Conservation (phyloP, 129 eudicot species). For the Saposhnikovia divaricata region DNA sequence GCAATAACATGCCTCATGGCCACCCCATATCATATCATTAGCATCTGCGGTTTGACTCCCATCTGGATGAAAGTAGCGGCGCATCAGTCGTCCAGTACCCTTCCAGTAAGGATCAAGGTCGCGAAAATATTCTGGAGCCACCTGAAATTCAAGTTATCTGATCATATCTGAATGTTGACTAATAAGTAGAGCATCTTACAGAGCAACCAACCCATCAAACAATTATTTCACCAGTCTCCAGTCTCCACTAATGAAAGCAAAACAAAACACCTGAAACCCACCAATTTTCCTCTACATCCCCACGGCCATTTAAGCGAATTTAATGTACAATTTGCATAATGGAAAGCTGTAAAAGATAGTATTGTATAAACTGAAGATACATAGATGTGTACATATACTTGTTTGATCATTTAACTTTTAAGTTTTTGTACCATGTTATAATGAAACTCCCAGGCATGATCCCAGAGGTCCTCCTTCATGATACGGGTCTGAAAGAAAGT, state of each 20-base stretch:
- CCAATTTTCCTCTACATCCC: neutral
- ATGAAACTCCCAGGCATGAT: slow-evolving; percentile 83
- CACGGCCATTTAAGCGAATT: too few relatives aligned
- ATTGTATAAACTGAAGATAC: neutral
- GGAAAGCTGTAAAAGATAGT: neutral
- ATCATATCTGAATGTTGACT: neutral
- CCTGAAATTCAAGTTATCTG: slow-evolving; percentile 20
- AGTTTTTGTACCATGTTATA: slow-evolving; percentile 48
- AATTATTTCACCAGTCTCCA: neutral
- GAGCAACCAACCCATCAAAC: neutral
- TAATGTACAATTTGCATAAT: neutral
- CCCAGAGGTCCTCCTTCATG: slow-evolving; percentile 72
- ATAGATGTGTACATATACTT: neutral
- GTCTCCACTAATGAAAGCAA: neutral
- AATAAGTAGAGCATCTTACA: neutral
- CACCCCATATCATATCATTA: slow-evolving; percentile 79
- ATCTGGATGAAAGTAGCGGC: slow-evolving; percentile 64
- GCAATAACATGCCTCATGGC: slow-evolving; percentile 69
- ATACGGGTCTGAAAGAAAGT: slow-evolving; percentile 43
- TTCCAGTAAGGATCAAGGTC: slow-evolving; percentile 70
- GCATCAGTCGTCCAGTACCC: slow-evolving; percentile 42
- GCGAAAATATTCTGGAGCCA: slow-evolving; percentile 58
- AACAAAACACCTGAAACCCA: neutral
- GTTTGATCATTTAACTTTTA: neutral
- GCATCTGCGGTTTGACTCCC: slow-evolving; percentile 66